Percentiles rank a stretch among this genome's conserved stretches.
phyloP scores from a whole-genome alignment of 192 early-diverging fungal genomes.

The Coemansia umbellata region DNA sequence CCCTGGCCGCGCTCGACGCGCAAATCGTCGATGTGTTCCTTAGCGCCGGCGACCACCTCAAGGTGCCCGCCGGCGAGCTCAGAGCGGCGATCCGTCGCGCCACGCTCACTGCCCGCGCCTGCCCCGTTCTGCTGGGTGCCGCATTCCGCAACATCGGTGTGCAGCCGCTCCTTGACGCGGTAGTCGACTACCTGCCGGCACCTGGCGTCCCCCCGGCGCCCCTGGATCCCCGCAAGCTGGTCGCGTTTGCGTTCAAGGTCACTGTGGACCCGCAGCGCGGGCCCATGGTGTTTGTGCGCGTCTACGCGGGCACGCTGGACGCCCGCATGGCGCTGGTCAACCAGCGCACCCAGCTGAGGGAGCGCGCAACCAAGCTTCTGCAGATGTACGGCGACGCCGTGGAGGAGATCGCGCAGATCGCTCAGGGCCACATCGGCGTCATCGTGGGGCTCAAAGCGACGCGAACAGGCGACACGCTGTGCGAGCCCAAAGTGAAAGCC shows the following conservation, averaged over 20 bases:
- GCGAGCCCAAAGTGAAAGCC: conserved; percentile 33
- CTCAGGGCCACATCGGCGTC: conserved; percentile 81
- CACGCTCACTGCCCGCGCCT: conserved; percentile 62
- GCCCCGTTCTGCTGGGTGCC: conserved; percentile 87
- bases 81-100: conserved; percentile 64
- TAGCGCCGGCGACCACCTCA: conserved; percentile 66
- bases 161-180: conserved; percentile 87
- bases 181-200: conserved; percentile 78
- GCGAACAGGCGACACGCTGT: conserved; percentile 80
- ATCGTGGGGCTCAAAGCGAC: conserved; percentile 80
- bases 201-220: conserved; percentile 67
- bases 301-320: conserved; percentile 78
- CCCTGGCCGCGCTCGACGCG: conserved; percentile 79
- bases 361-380: conserved; percentile 76
- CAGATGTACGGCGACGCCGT: conserved; percentile 90
- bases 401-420: conserved; percentile 73
- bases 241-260: conserved; percentile 95
- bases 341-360: conserved; percentile 62
- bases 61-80: conserved; percentile 59
- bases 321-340: conserved; percentile 67
- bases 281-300: conserved; percentile 84
- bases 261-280: conserved; percentile 81
- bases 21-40: conserved; percentile 81
- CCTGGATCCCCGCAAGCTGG: conserved; percentile 55
- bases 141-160: conserved; percentile 89